Evolutionary conservation across 306 rosid genomes (phyloP).

Genomic region (Crataegus laevigata): DNA sequence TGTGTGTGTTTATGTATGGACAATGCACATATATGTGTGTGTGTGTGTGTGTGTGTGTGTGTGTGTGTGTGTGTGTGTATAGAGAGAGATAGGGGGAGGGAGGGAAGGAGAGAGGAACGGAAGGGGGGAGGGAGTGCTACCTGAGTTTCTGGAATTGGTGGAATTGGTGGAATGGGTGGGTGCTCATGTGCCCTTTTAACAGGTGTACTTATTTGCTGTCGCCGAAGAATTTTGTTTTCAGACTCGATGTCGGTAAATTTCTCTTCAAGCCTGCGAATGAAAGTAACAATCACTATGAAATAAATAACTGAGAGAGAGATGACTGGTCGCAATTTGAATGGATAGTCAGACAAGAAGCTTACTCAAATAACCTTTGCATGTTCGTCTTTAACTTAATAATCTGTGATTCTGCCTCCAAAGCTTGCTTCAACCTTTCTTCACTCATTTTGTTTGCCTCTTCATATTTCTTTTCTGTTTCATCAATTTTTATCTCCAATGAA

Average conservation of each 20-base stretch:
- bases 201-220: conserved; percentile 50
- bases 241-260: conserved; percentile 73
- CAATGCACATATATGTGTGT: too few relatives aligned
- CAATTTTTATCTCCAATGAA: conserved; percentile 86
- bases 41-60: accelerated
- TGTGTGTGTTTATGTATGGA: too few relatives aligned
- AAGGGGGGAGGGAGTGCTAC: conserved; percentile 3
- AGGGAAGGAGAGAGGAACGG: background rate
- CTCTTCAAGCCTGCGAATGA: conserved; percentile 78
- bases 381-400: conserved; percentile 83
- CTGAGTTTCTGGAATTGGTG: conserved; percentile 23
- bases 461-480: conserved; percentile 79
- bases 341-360: conserved; percentile 14
- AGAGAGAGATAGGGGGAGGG: background rate
- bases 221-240: conserved; percentile 85
- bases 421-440: conserved; percentile 94
- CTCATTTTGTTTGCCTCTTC: conserved; percentile 82
- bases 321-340: background rate
- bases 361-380: conserved; percentile 74
- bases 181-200: conserved; percentile 55
- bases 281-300: conserved; percentile 25
- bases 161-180: conserved; percentile 50
- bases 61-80: too few relatives aligned
- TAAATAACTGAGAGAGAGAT: background rate
- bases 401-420: conserved; percentile 89